Base-by-base conservation (phyloP, 1,284 basidiomycete genomes). In the Ceratobasidium sp. region DNA sequence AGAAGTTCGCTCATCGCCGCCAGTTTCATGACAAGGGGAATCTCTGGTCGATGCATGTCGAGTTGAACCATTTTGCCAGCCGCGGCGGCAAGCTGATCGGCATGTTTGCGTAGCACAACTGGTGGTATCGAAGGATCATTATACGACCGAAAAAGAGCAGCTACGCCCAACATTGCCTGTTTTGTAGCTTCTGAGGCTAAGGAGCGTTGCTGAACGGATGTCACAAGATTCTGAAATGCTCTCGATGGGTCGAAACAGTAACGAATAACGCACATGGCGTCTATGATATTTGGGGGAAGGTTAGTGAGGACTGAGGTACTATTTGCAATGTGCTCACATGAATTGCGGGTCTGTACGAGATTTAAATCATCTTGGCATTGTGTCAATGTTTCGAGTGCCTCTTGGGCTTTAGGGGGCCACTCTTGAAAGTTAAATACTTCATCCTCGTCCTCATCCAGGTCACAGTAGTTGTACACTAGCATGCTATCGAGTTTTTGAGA, bases 401-500 rank as follows among this genome's bases (percentile, higher is more conserved):
- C 32, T 46, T 38, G 23, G 21, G 46, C 41, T 21, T 28, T 28
- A 13, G 52, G 41, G 16, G 58, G 13, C 66, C 66, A 69, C 21
- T 57, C 49, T n/a, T 13, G 26, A n/a, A 30, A 26, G 38, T 47
- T n/a, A n/a, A 57, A 57, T 28, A 43, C 66, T 21, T 57, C 38
- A 16, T 67, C 52, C n/a, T 57, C 66, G 43, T 69, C 66, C 30
- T 69, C 66, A 28, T 69, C 52, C 35, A 54, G 4, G 18, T 57
- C 43, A 26, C 6, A 23, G 16, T 23, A 35, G 32, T 1, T 58
- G 13, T 41, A 28, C 7, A n/a, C n/a, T n/a, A n/a, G n/a, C n/a
- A n/a, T n/a, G n/a, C n/a, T n/a, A n/a, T n/a, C n/a, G n/a, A n/a
- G n/a, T n/a, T n/a, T n/a, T n/a, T n/a, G n/a, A n/a, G n/a, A n/a